Percentiles rank a stretch among this genome's conserved stretches.
Evolutionary conservation across 805 yeast species (phyloP).

Genomic region (Suhomyces tanzawaensis): DNA sequence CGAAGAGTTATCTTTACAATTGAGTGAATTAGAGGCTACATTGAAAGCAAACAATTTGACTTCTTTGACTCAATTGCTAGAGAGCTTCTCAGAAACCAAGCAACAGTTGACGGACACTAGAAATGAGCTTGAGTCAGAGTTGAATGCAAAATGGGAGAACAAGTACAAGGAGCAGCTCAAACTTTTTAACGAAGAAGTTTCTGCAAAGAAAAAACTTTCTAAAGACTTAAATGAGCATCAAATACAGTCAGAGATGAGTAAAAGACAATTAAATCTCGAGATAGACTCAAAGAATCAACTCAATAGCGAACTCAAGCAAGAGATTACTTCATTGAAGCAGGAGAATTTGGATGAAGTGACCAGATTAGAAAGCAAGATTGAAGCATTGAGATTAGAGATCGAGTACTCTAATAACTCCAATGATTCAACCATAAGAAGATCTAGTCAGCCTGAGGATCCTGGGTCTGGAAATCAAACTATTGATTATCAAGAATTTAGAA

Average conservation of each 20-base stretch:
- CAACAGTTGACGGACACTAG: constrained; percentile 15
- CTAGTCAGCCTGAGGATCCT: constrained; percentile 14
- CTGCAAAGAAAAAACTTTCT: constrained; percentile 16
- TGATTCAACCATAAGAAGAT: not conserved
- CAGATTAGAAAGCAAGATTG: constrained; percentile 67
- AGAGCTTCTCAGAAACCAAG: constrained; percentile 14
- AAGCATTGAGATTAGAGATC: constrained; percentile 58
- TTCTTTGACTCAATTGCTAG: constrained; percentile 28
- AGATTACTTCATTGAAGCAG: constrained; percentile 33
- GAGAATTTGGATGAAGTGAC: constrained; percentile 35
- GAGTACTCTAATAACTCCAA: constrained; percentile 35
- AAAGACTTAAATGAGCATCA: constrained; percentile 29
- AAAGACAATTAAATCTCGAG: constrained; percentile 32
- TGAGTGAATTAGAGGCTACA: constrained; percentile 39
- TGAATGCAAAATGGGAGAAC: constrained; percentile 21
- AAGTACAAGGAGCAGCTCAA: constrained; percentile 24
- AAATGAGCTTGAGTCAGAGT: constrained; percentile 16
- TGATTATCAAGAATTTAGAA: constrained; percentile 42
- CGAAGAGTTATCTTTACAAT: constrained; percentile 27
- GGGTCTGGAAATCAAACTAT: constrained; percentile 5
- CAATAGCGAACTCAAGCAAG: constrained; percentile 28
- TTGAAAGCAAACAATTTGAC: constrained; percentile 26
- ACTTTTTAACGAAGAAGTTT: constrained; percentile 21
- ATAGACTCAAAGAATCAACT: constrained; percentile 31
- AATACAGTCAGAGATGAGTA: constrained; percentile 32